Evolutionary conservation across 2,329 filamentous ascomycete genomes (phyloP).

Genomic region (Clonostachys rosea): DNA sequence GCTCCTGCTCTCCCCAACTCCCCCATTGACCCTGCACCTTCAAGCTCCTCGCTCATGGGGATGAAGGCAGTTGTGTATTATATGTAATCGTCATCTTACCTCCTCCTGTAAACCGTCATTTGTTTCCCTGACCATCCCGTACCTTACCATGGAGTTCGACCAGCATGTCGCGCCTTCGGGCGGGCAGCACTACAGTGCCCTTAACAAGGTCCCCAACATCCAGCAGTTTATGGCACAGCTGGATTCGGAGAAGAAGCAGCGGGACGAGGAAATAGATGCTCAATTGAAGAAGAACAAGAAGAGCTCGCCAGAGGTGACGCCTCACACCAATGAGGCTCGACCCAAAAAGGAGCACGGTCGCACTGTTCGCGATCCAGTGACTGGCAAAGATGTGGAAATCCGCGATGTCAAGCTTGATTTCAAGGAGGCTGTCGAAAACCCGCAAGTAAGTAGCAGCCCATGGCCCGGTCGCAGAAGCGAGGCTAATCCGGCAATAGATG

Average conservation of each 20-base stretch:
- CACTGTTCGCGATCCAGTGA: conserved; percentile 80
- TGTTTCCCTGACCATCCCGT: too few relatives aligned
- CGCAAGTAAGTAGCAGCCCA: conserved; percentile 45
- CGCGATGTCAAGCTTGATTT: conserved; percentile 71
- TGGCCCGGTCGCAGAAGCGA: neutral
- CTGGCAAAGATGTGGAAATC: conserved; percentile 80
- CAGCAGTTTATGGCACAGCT: conserved; percentile 76
- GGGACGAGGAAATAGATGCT: conserved; percentile 68
- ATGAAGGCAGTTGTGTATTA: too few relatives aligned
- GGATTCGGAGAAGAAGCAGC: conserved; percentile 71
- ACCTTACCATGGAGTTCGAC: conserved; percentile 25
- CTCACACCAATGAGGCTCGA: conserved; percentile 33
- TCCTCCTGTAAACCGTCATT: too few relatives aligned
- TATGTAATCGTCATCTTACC: too few relatives aligned
- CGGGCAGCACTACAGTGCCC: conserved; percentile 72
- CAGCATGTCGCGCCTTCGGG: conserved; percentile 37
- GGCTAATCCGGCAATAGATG: conserved; percentile 39
- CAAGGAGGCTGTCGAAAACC: conserved; percentile 67
- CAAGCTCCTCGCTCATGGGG: too few relatives aligned
- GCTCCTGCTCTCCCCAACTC: too few relatives aligned
- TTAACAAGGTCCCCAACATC: conserved; percentile 83
- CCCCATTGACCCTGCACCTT: too few relatives aligned
- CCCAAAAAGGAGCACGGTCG: conserved; percentile 51
- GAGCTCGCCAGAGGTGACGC: conserved; percentile 25
- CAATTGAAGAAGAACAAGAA: conserved; percentile 32